Conservation (phyloP, 2,329 filamentous ascomycete species). For the Stachybotrys echinatus region DNA sequence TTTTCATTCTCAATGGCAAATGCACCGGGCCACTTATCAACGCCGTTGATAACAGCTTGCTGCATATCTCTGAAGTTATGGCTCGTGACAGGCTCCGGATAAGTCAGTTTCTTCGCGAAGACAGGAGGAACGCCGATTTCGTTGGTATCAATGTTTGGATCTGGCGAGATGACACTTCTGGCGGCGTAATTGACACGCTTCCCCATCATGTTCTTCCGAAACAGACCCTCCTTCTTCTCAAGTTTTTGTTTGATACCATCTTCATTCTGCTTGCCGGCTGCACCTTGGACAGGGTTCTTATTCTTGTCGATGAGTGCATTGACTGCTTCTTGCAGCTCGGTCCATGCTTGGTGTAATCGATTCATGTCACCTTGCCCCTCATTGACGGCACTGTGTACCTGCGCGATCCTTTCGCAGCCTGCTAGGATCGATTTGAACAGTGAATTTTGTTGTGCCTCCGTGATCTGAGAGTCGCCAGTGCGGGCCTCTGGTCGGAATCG, state of each 20-base stretch:
- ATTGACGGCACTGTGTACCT: constrained; percentile 55
- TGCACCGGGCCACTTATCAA: constrained; percentile 90
- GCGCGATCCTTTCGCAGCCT: constrained; percentile 65
- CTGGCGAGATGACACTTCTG: constrained; percentile 94
- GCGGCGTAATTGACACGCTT: constrained; percentile 99
- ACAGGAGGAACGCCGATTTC: constrained; percentile 98
- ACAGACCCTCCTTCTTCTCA: constrained; percentile 97
- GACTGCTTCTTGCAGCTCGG: constrained; percentile 79
- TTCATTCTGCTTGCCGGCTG: constrained; percentile 71
- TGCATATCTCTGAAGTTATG: constrained; percentile 97
- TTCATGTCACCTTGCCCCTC: constrained; percentile 47
- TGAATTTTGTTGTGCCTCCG: constrained; percentile 83
- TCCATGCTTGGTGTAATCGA: constrained; percentile 76
- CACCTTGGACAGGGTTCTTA: constrained; percentile 75
- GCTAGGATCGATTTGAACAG: constrained; percentile 82
- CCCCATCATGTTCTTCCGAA: constrained; percentile 99
- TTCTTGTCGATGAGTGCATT: constrained; percentile 91
- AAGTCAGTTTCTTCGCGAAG: constrained; percentile 92
- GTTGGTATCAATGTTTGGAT: constrained; percentile 98
- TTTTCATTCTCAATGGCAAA: constrained; percentile 94
- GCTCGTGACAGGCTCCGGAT: constrained; percentile 93
- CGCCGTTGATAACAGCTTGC: constrained; percentile 91
- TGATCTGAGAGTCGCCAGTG: constrained; percentile 73
- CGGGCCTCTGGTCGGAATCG: constrained; percentile 82
- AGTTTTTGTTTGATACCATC: constrained; percentile 97